Evolutionary conservation across 495 filamentous ascomycete genomes (phyloP).

Genomic region (Neurospora sp.): DNA sequence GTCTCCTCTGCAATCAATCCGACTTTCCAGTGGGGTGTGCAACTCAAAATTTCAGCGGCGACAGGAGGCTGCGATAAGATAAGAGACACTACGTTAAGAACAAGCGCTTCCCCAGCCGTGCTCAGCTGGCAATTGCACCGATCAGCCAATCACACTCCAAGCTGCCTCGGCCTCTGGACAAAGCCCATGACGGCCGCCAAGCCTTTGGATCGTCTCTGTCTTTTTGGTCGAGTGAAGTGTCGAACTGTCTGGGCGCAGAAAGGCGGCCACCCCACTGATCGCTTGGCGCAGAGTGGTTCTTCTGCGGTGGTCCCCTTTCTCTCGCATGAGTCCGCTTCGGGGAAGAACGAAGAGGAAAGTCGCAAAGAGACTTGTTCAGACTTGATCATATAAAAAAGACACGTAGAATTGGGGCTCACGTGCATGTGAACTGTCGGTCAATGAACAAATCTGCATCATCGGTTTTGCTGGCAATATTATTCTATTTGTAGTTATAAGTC

Average conservation of each 20-base stretch:
- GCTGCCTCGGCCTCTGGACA: too few relatives aligned
- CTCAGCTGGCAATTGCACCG: neutral
- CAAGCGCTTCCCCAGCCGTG: neutral
- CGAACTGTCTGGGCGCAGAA: neutral
- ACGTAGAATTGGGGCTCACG: neutral
- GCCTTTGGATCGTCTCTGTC: conserved; percentile 7
- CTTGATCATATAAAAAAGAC: neutral
- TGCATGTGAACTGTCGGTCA: neutral
- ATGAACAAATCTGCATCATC: neutral
- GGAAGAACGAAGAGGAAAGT: neutral
- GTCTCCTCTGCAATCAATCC: neutral
- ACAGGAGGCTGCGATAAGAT: conserved; percentile 11
- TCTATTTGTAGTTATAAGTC: neutral
- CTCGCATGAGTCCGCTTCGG: neutral
- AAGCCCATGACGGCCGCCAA: conserved; percentile 21
- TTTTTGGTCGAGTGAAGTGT: neutral
- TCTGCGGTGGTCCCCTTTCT: neutral
- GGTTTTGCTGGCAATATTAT: too few relatives aligned
- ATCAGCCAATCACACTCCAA: neutral
- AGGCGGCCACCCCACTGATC: neutral
- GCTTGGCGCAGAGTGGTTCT: neutral
- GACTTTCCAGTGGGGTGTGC: neutral
- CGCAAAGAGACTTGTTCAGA: neutral
- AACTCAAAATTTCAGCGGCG: conserved; percentile 15
- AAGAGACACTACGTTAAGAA: neutral